Base-by-base conservation (phyloP, 331 rosid genomes). In the Pyracantha coccinea region DNA sequence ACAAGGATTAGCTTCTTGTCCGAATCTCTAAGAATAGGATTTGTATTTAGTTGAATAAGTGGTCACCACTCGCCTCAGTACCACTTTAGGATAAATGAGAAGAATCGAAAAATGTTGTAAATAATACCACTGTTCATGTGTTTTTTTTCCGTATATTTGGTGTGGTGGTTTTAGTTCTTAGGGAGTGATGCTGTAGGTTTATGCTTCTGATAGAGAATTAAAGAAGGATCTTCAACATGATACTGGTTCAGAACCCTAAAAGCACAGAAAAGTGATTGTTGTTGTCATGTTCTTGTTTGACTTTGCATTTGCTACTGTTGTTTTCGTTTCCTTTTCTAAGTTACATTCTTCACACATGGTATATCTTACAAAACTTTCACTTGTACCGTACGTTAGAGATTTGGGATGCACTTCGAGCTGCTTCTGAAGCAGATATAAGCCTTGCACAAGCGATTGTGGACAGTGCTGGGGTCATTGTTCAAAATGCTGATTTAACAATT, bases 321-420 rank as follows among this genome's bases (percentile, higher is more conserved):
- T 7, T 31, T 9, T 47, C 8, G 17, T 35, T 27, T 6, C 45
- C 7, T 41, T 19, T 41, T 60, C 13, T 27, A n/a, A 61, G 14
- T 57, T 16, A 25, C 19, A 38, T 71, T 35, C n/a, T 29, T 60
- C 64, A 68, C 54, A 13, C 31, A 27, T 23, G 35, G 3, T 33
- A 31, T 59, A 33, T 80, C 53, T 77, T 69, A 59, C 72, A 63
- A 44, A 73, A 29, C 20, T 76, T 64, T 69, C 59, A 17, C 82
- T 85, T 85, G 75, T 85, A 25, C 66, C 68, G 77, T 75, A 72
- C 71, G 33, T 66, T 75, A 95, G 99, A 95, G 89, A 95, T 95
- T 80, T 95, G 99, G 99, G 99, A 95, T 72, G 99, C 99, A 61
- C 97, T 95, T 76, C 83, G 91, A 75, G 99, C 99, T 73, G 99